A percentile compares a stretch with the other conserved stretches of the same genome.
Conservation (phyloP, 108 stramenopile genomes). For the Nitzschia sp. region DNA sequence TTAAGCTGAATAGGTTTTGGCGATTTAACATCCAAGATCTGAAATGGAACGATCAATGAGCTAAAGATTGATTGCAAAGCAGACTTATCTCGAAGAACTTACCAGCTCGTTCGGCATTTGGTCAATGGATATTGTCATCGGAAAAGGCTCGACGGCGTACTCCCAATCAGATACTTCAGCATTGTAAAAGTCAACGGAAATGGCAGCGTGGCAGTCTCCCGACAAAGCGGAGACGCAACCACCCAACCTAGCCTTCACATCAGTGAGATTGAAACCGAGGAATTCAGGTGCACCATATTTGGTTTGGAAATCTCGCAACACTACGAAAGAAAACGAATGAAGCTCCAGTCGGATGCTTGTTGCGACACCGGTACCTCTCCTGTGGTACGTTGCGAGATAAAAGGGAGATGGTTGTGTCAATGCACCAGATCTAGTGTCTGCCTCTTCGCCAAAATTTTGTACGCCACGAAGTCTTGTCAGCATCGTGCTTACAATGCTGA, state of each 20-base stretch:
- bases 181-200: constrained; percentile 63
- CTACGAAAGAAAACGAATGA: constrained; percentile 57
- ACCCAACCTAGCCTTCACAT: constrained; percentile 52
- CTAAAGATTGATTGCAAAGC: not conserved
- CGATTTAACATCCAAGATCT: constrained; percentile 33
- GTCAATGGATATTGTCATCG: constrained; percentile 42
- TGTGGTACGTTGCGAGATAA: constrained; percentile 48
- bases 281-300: constrained; percentile 60
- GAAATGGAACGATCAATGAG: not conserved
- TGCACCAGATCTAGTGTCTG: not conserved
- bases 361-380: constrained; percentile 76
- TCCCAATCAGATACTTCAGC: constrained; percentile 65
- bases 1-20: constrained; percentile 48
- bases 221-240: constrained; percentile 69
- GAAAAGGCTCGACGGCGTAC: constrained; percentile 58
- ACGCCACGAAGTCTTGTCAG: constrained; percentile 46
- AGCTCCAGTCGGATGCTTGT: constrained; percentile 65
- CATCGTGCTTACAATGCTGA: constrained; percentile 57
- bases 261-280: constrained; percentile 54
- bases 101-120: constrained; percentile 77
- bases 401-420: constrained; percentile 8
- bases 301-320: constrained; percentile 52
- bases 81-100: constrained; percentile 25
- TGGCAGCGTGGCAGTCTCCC: constrained; percentile 46
- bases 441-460: not conserved